Base-by-base conservation (phyloP, 306 rosid genomes). In the Ceratonia siliqua region DNA sequence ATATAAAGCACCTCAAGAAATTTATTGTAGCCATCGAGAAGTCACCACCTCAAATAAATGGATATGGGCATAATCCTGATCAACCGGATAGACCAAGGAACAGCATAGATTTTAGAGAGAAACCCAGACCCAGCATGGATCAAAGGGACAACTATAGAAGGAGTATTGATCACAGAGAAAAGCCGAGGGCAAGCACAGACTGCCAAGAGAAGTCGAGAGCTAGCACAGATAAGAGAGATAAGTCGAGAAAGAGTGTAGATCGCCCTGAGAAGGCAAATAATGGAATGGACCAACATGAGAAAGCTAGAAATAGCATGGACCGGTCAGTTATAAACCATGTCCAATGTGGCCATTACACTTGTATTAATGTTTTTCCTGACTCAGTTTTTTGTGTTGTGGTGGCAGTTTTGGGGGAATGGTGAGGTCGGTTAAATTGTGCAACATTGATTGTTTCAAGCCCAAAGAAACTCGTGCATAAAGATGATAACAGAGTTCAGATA, bases 321-420 rank as follows among this genome's bases (percentile, higher is more conserved):
- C 91, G 97, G 94, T 91, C 1, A 85, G 89, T 69, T 56, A 43
- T 53, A 35, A 45, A 41, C 42, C 33, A n/a, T 52, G 46, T 28
- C 30, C 50, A 42, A 35, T 38, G 20, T 8, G 49, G 58, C 21
- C 15, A 71, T 11, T 20, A 63, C 12, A 18, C 61, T 59, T 39
- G 33, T 52, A 36, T 58, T 61, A 33, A 33, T 58, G 78, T 46
- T 65, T 71, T 46, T 62, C 52, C 85, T 90, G 61, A 89, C 70
- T 9, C 28, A 28, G 68, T 80, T 63, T 74, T 75, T 55, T 68
- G 42, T 25, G 14, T 80, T 72, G 46, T 76, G 82, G 25, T 81
- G 82, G 90, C 97, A 94, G 98, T 28, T 88, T 94, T 11, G 98
- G 98, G 4, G 85, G 78, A 73, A 94, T 94, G 87, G 93, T 94